These are phyloP conservation scores for Cynara cardunculus DNA, from an alignment of 129 eudicot species.

Conservation along the genomic window DNA sequence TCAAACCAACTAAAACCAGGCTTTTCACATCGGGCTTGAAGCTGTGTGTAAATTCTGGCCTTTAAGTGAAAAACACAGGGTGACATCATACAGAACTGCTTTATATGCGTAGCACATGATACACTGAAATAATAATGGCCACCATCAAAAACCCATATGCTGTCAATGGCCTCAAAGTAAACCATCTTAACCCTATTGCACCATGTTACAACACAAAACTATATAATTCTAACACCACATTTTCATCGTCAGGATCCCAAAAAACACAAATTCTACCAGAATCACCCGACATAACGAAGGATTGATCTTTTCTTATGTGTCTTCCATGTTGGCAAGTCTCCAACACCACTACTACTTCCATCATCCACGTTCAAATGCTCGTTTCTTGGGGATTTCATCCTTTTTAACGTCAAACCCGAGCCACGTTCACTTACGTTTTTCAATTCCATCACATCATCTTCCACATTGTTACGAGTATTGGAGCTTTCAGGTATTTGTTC, in stretches of 20 bases:
- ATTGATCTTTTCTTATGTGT: constrained; percentile 81
- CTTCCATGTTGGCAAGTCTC: constrained; percentile 59
- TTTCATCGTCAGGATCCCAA: background rate
- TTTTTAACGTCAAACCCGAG: constrained; percentile 32
- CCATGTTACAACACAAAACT: constrained; percentile 17
- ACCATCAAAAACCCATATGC: constrained; percentile 16
- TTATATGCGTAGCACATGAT: constrained; percentile 16
- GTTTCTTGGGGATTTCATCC: constrained; percentile 29
- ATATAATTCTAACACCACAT: background rate
- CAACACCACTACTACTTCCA: constrained; percentile 21
- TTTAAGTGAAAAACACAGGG: background rate
- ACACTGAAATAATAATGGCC: constrained; percentile 9
- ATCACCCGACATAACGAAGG: constrained; percentile 21
- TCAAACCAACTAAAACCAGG: too few relatives aligned
- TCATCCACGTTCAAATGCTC: constrained; percentile 37
- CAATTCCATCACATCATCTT: constrained; percentile 31
- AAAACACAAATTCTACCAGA: background rate
- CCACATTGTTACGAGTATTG: constrained; percentile 19
- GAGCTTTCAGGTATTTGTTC: constrained; percentile 21
- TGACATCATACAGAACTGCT: constrained; percentile 14
- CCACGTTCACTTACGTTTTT: constrained; percentile 47
- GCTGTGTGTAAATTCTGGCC: background rate
- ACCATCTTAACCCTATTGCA: constrained; percentile 2
- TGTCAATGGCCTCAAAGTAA: background rate
- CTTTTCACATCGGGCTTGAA: too few relatives aligned